These are phyloP conservation scores for Sporothrix brasiliensis DNA, from an alignment of 2,329 filamentous ascomycete species.

Conservation along the genomic window DNA sequence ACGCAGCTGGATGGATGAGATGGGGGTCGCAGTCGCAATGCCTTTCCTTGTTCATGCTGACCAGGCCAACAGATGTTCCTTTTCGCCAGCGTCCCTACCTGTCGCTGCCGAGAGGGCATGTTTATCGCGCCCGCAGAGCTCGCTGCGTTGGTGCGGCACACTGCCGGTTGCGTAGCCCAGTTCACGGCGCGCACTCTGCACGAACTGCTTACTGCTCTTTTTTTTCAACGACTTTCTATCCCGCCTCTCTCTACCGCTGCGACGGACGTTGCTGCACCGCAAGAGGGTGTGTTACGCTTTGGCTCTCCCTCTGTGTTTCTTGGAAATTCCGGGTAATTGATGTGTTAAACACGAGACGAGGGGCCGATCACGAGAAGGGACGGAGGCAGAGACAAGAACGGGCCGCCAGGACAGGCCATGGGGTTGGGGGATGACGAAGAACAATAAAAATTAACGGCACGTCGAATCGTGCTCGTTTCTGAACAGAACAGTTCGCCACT, in stretches of 20 bases:
- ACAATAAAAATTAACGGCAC: slow-evolving; percentile 14
- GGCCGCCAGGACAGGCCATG: background rate
- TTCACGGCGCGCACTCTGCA: background rate
- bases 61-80: background rate
- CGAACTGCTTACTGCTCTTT: slow-evolving; percentile 1
- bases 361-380: slow-evolving; percentile 18
- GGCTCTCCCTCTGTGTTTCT: slow-evolving; percentile 13
- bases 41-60: background rate
- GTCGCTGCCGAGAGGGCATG: background rate
- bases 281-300: slow-evolving; percentile 12
- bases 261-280: slow-evolving; percentile 1
- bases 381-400: background rate
- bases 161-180: slow-evolving; percentile 24
- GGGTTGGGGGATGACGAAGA: slow-evolving; percentile 16
- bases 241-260: slow-evolving; percentile 7
- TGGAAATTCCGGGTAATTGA: slow-evolving; percentile 29
- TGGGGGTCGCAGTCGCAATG: background rate
- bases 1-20: background rate
- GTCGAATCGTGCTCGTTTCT: slow-evolving; percentile 22
- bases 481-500: slow-evolving; percentile 19
- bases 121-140: slow-evolving; percentile 8
- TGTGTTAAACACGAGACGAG: slow-evolving; percentile 24
- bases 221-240: slow-evolving; percentile 2
- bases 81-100: background rate
- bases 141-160: slow-evolving; percentile 12